A percentile compares a stretch with the other conserved stretches of the same genome.
Conservation (phyloP, 2,329 filamentous ascomycete species). For the Rasamsonia emersonii region DNA sequence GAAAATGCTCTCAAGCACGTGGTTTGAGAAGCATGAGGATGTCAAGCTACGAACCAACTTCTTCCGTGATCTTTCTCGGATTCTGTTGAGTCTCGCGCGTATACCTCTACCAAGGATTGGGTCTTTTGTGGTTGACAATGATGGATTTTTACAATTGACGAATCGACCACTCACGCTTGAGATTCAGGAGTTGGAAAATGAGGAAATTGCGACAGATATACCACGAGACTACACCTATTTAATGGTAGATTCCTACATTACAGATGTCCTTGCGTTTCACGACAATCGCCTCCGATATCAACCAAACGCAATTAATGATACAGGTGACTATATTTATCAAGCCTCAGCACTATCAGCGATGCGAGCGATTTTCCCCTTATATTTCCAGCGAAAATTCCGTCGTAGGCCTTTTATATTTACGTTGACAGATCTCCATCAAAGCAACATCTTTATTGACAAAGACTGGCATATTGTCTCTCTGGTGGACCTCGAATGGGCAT, state of each 20-base stretch:
- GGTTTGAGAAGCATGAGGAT: conserved; percentile 11
- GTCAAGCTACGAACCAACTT: conserved; percentile 12
- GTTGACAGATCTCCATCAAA: conserved; percentile 34
- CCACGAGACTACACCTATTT: conserved; percentile 12
- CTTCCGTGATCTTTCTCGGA: conserved; percentile 12
- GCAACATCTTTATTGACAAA: conserved; percentile 18
- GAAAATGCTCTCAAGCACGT: conserved; percentile 18
- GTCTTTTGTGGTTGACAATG: conserved; percentile 21
- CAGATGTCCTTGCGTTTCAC: conserved; percentile 13
- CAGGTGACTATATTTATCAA: conserved; percentile 11
- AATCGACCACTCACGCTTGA: conserved; percentile 14
- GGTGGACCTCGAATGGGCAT: conserved; percentile 30
- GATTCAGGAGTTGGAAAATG: conserved; percentile 14
- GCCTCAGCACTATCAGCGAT: conserved; percentile 17
- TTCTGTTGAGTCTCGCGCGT: conserved; percentile 12
- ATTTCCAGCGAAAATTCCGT: conserved; percentile 20
- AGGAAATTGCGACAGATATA: conserved; percentile 15
- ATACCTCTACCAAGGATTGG: conserved; percentile 24
- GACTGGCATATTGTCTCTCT: conserved; percentile 27
- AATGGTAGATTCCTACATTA: conserved; percentile 13
- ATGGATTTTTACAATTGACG: conserved; percentile 14
- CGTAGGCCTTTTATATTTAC: conserved; percentile 26
- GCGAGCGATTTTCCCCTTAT: conserved; percentile 19
- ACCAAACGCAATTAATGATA: conserved; percentile 16
- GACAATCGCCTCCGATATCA: conserved; percentile 16